These are phyloP conservation scores for Rhodotorula glutinis DNA, from an alignment of 1,284 basidiomycete species.

Conservation along the genomic window DNA sequence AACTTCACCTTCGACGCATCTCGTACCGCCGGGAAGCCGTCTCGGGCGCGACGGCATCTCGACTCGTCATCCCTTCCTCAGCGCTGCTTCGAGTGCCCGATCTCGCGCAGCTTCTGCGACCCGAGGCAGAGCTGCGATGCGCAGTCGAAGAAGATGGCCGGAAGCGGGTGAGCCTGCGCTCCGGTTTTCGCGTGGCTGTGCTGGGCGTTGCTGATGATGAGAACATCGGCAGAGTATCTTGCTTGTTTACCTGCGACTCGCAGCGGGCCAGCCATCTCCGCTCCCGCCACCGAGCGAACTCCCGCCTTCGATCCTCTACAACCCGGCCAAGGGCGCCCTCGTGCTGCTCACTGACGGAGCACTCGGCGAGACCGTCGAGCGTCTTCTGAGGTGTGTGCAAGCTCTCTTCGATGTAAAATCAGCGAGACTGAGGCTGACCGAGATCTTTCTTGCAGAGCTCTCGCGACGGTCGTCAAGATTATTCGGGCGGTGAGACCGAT, in stretches of 20 bases:
- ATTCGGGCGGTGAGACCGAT: background rate
- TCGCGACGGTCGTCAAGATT: background rate
- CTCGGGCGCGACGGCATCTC: background rate
- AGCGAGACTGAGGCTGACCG: no score
- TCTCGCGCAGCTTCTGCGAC: background rate
- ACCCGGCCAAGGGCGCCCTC: conserved; percentile 5
- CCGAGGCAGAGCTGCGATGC: conserved; percentile 15
- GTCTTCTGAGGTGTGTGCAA: conserved; percentile 12
- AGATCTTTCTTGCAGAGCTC: background rate
- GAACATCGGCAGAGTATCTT: conserved; percentile 8
- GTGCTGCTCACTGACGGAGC: conserved; percentile 12
- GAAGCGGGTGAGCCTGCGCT: background rate
- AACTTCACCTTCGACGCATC: conserved; percentile 76
- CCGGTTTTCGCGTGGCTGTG: no score
- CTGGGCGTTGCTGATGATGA: background rate
- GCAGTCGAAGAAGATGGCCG: conserved; percentile 5
- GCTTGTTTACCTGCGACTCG: conserved; percentile 16
- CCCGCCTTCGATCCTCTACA: conserved; percentile 9
- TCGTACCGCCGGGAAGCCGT: conserved; percentile 54
- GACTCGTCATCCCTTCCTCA: background rate
- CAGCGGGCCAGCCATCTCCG: background rate
- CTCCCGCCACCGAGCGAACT: background rate
- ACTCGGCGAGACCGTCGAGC: conserved; percentile 1
- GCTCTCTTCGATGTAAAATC: no score
- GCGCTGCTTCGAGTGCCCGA: background rate